Percentiles rank a stretch among this genome's conserved stretches.
Evolutionary conservation across 1,284 basidiomycete species (phyloP).

Genomic region (Gastroboletus turbinatus): DNA sequence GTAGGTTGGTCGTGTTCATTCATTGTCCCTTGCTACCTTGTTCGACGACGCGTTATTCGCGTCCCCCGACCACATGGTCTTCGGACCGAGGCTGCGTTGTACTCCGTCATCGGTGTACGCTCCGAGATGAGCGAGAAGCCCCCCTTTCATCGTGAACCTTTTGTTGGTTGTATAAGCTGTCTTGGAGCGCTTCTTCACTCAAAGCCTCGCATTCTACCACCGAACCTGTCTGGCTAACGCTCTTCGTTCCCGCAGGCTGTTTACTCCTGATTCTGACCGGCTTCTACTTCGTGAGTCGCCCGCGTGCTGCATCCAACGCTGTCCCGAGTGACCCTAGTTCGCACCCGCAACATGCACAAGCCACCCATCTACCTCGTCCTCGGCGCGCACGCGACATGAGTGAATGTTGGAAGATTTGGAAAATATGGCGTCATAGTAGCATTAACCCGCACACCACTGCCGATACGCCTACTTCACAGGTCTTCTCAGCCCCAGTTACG

Average conservation of each 20-base stretch:
- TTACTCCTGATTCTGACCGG: slow-evolving; percentile 29
- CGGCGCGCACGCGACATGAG: slow-evolving; percentile 4
- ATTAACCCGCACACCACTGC: background rate
- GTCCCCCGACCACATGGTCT: background rate
- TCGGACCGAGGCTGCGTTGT: background rate
- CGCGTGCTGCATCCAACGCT: slow-evolving; percentile 11
- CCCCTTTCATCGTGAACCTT: background rate
- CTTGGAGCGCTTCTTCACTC: background rate
- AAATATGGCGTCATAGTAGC: slow-evolving; percentile 5
- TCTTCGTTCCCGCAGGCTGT: slow-evolving; percentile 20
- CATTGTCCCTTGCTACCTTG: background rate
- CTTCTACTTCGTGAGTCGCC: slow-evolving; percentile 31
- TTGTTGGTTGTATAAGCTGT: background rate
- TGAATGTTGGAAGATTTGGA: slow-evolving; percentile 24
- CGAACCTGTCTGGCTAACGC: slow-evolving; percentile 15
- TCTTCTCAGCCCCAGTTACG: background rate
- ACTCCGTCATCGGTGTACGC: background rate
- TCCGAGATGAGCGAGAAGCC: background rate
- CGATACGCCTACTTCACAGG: slow-evolving; percentile 4
- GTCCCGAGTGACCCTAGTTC: background rate
- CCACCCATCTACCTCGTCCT: slow-evolving; percentile 1
- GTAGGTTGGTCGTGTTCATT: slow-evolving; percentile 28
- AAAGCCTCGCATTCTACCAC: background rate
- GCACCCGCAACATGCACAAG: slow-evolving; percentile 2
- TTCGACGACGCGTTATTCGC: slow-evolving; percentile 1